Evolutionary conservation across 2,329 filamentous ascomycete species (phyloP), one percentile per base, ranked within the genome.

Genomic region (Fusarium caatingaense): DNA sequence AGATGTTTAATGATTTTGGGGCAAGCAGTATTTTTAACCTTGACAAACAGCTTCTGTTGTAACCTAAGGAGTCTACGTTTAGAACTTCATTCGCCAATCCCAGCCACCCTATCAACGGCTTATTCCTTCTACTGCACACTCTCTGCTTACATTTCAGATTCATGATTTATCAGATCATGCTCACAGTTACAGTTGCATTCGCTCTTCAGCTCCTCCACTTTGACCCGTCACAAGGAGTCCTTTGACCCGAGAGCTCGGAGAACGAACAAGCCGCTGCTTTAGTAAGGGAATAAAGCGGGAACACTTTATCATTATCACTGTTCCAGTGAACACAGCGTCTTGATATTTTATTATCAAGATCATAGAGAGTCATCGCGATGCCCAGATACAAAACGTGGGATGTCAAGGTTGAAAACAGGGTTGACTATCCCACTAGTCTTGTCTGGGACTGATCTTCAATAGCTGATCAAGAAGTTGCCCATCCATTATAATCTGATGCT

Each of bases 391-490:
- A 41, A 47, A 23, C 56, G 32, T 50, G 45, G 56, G 57, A 60
- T 50, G 42, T 23, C 37, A 34, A 40, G 50, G 34, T 41, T 41
- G 32, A 48, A 54, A 60, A 54, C 62, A 51, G 45, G 45, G 50
- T 30, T 64, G 34, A n/a, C 25, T 45, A 20, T 51, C 27, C 30
- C 23, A 34, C 62, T 40, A 48, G 37, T 21, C 41, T 55, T 59
- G 21, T 57, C 25, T 46, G 47, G 68, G 64, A 71, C 54, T 64
- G 63, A 68, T 70, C 67, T 60, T 56, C 63, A 18, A 64, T 3
- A 56, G 41, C 37, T 58, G 45, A 46, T 47, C 59, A 62, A 27
- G 54, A 45, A 56, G 57, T 34, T 46, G 50, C 41, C 50, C 57
- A 64, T 56, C 45, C 56, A 54, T 42, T 40, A 58, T 42, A 25